Evolutionary conservation across 768 basidiomycete genomes (phyloP).

Genomic region (Pholiota conissans): DNA sequence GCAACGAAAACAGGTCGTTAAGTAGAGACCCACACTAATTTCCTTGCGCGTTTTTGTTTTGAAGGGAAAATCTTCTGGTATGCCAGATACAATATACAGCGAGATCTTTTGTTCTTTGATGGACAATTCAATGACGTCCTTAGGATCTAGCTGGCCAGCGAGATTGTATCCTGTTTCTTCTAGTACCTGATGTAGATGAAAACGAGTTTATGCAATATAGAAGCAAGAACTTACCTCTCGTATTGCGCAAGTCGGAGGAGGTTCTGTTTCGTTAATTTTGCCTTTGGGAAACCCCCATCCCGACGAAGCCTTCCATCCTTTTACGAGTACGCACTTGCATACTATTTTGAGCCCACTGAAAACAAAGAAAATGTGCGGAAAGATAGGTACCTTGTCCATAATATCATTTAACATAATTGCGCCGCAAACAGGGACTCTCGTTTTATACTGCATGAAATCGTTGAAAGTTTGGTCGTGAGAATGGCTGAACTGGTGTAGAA

Average conservation of each 20-base stretch:
- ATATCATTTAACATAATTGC: slow-evolving; percentile 92
- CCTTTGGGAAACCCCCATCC: slow-evolving; percentile 99
- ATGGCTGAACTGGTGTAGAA: slow-evolving; percentile 79
- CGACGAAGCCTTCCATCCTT: slow-evolving; percentile 95
- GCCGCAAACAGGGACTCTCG: slow-evolving; percentile 94
- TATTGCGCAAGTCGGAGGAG: slow-evolving; percentile 79
- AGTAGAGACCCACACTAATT: slow-evolving; percentile 75
- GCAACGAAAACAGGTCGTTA: slow-evolving; percentile 13
- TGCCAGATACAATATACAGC: slow-evolving; percentile 84
- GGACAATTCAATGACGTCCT: slow-evolving; percentile 78
- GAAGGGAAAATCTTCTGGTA: slow-evolving; percentile 87
- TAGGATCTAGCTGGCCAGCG: slow-evolving; percentile 59
- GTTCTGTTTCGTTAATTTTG: slow-evolving; percentile 97
- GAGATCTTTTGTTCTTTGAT: slow-evolving; percentile 92
- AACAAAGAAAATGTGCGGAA: neutral
- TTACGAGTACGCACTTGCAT: slow-evolving; percentile 88
- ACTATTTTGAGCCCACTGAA: neutral
- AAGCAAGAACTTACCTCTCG: slow-evolving; percentile 70
- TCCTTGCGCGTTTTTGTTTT: slow-evolving; percentile 96
- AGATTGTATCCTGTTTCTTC: slow-evolving; percentile 98
- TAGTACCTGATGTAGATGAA: slow-evolving; percentile 61
- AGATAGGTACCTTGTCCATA: slow-evolving; percentile 80
- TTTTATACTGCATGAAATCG: slow-evolving; percentile 95
- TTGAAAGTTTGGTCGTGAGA: slow-evolving; percentile 87
- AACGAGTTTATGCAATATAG: slow-evolving; percentile 6